Conservation (phyloP, 139 green algal species). For the Asterochloris sp. region DNA sequence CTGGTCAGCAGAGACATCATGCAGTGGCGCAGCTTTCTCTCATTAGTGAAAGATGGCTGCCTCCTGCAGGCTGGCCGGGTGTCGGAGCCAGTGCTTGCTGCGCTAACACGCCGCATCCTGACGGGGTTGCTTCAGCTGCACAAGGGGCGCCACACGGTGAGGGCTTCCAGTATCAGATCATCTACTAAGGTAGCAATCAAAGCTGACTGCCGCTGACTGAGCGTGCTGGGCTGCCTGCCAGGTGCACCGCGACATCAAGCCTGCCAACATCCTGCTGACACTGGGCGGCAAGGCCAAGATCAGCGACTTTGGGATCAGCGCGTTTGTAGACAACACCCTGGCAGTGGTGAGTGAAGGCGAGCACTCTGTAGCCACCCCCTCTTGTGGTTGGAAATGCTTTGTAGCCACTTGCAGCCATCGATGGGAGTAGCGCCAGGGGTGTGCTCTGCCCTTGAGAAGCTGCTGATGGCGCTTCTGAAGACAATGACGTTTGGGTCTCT, state of each 20-base stretch:
- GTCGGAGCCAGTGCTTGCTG: slow-evolving; percentile 73
- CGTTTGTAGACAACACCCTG: slow-evolving; percentile 75
- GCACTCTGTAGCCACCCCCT: too few species aligned
- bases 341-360: slow-evolving; percentile 42
- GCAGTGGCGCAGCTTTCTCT: neutral
- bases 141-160: slow-evolving; percentile 40
- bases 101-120: slow-evolving; percentile 69
- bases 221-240: slow-evolving; percentile 3
- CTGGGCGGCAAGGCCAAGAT: slow-evolving; percentile 81
- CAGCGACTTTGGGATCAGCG: slow-evolving; percentile 93
- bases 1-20: neutral
- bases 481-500: too few species aligned
- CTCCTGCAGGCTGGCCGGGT: slow-evolving; percentile 54
- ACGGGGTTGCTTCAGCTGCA: slow-evolving; percentile 81
- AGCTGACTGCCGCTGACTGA: too few species aligned
- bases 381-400: too few species aligned
- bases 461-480: too few species aligned
- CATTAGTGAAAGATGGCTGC: neutral
- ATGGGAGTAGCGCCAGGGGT: too few species aligned
- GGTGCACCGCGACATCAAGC: slow-evolving; percentile 94
- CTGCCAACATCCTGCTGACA: slow-evolving; percentile 88
- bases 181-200: too few species aligned
- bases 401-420: too few species aligned
- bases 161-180: too few species aligned
- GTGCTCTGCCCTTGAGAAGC: too few species aligned